Evolutionary conservation across 345 rosid species (phyloP), one percentile per base, ranked within the genome.

Genomic region (Brassica carinata): DNA sequence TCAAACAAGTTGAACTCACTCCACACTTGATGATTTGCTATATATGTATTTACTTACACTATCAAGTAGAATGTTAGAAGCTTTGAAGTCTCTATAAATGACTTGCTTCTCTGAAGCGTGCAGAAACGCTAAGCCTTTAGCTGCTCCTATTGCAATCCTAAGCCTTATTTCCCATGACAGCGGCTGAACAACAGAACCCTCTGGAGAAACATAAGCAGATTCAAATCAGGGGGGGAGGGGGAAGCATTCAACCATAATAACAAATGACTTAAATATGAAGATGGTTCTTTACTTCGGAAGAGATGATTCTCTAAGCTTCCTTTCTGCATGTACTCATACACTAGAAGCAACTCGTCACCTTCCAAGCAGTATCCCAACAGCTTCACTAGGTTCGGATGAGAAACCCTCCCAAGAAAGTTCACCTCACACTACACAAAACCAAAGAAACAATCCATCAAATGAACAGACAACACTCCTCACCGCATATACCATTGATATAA

Each of bases 241-340:
- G 55, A 14, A 51, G 29, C 3, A 61, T 57, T 34, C 40, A 43
- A 51, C 71, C 48, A 59, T 17, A 18, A 1, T 18, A 77, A 48
- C 64, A 71, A 38, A 48, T 58, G 5, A 58, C 53, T 74, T 31
- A 64, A 31, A 53, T 48, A 23, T n/a, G 5, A 36, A 8, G 15
- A 75, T 36, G 63, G 72, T 79, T 66, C 90, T 87, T 34, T 87
- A 87, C 92, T 87, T 85, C 98, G 90, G 69, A 95, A 95, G 19
- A 95, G 81, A 82, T 95, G 99, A 83, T 95, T 88, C 83, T 93
- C 99, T 85, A 95, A 83, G 87, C 99, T 95, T 40, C 99, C 99
- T 78, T 88, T 95, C 67, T 91, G 98, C 98, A 92, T 91, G 68
- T 85, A 94, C 76, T 94, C 98, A 23, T 94, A 91, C 43, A 89